Percentiles rank a stretch among this genome's conserved stretches.
These are phyloP conservation scores for Didymella keratinophila DNA, from an alignment of 2,329 filamentous ascomycete genomes.

Conservation along the genomic window DNA sequence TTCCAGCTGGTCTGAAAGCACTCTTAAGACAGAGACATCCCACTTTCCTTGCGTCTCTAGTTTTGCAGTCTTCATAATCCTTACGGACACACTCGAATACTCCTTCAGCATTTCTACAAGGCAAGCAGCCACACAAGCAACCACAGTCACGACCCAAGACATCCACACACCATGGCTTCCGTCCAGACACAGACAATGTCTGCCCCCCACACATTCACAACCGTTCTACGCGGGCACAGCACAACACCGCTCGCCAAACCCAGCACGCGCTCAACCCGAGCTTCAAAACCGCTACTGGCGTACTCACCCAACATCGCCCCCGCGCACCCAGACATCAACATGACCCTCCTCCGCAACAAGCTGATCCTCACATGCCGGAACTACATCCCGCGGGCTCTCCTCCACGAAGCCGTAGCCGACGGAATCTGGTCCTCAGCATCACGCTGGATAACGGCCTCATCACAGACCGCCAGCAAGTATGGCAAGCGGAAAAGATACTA, in stretches of 20 bases:
- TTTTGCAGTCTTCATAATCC: slow-evolving; percentile 12
- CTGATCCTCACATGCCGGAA: slow-evolving; percentile 35
- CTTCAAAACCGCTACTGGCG: slow-evolving; percentile 30
- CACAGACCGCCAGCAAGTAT: slow-evolving; percentile 24
- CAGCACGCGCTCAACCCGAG: slow-evolving; percentile 30
- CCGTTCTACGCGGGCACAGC: slow-evolving; percentile 30
- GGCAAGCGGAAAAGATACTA: slow-evolving; percentile 37
- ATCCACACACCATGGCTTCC: slow-evolving; percentile 29
- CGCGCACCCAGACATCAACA: slow-evolving; percentile 37
- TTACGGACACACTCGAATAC: background rate
- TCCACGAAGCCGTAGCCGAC: slow-evolving; percentile 34
- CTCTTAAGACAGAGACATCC: slow-evolving; percentile 15
- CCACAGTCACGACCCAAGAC: background rate
- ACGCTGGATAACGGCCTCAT: slow-evolving; percentile 35
- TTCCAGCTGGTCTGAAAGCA: slow-evolving; percentile 11
- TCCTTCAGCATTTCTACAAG: background rate
- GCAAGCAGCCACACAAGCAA: slow-evolving; percentile 9
- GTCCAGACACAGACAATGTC: slow-evolving; percentile 39
- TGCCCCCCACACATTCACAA: slow-evolving; percentile 30
- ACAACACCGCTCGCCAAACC: slow-evolving; percentile 25
- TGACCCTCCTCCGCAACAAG: slow-evolving; percentile 38
- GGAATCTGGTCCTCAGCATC: slow-evolving; percentile 36
- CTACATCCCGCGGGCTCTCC: slow-evolving; percentile 28
- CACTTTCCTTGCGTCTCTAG: slow-evolving; percentile 17
- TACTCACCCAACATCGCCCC: slow-evolving; percentile 36